These are phyloP conservation scores for Hyaloscypha hepaticicola DNA, from an alignment of 495 filamentous ascomycete species.

Conservation along the genomic window DNA sequence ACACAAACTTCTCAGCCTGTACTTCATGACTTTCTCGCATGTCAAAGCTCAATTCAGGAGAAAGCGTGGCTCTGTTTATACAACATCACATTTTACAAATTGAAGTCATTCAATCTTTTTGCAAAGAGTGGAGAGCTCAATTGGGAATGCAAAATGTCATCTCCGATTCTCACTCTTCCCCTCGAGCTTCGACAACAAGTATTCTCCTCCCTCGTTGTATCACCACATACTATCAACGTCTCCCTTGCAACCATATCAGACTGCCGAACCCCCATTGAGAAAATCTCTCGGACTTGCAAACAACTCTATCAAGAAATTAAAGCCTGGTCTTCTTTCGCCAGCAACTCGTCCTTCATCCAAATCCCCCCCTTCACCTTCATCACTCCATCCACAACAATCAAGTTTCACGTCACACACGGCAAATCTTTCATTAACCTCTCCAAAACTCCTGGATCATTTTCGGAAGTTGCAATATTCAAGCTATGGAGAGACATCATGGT, in stretches of 20 bases:
- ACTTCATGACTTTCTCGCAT: no score
- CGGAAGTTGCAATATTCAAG: not conserved
- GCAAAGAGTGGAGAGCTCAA: not conserved
- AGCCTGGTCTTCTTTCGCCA: not conserved
- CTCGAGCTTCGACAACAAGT: not conserved
- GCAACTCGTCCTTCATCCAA: not conserved
- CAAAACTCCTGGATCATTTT: not conserved
- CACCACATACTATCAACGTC: not conserved
- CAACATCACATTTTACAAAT: no score
- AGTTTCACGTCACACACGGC: not conserved
- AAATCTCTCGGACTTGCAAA: not conserved
- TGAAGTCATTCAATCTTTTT: no score
- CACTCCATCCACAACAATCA: not conserved
- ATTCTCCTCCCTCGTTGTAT: not conserved
- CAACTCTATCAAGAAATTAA: not conserved
- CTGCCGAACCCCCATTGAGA: not conserved
- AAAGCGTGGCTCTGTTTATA: no score
- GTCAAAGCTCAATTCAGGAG: no score
- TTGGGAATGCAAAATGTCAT: not conserved
- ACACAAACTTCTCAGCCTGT: no score
- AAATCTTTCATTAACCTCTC: not conserved
- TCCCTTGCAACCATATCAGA: not conserved
- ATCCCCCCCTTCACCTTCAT: not conserved
- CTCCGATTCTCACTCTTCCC: not conserved
- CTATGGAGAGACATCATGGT: not conserved